Conservation (phyloP, 441 rosid species). For the Omphalea diandra region DNA sequence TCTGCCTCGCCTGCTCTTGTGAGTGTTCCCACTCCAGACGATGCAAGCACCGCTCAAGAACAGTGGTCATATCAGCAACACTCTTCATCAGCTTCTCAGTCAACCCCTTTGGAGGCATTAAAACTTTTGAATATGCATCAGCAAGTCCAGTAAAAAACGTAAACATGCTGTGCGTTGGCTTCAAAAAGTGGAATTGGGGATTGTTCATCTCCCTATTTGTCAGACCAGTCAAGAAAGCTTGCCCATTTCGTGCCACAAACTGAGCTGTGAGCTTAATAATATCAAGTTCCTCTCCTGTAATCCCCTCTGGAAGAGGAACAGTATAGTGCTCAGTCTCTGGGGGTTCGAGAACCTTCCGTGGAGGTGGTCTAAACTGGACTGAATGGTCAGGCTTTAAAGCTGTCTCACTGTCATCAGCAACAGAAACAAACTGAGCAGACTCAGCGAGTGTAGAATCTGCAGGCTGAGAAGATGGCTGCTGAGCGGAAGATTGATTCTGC, state of each 20-base stretch:
- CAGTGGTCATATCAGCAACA: slow-evolving; percentile 70
- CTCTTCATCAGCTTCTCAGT: slow-evolving; percentile 67
- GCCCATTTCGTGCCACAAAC: slow-evolving; percentile 95
- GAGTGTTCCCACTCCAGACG: slow-evolving; percentile 94
- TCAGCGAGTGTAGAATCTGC: slow-evolving; percentile 41
- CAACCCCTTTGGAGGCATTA: slow-evolving; percentile 85
- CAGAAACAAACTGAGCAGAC: slow-evolving; percentile 29
- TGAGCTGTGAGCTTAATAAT: slow-evolving; percentile 92
- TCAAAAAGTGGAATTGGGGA: slow-evolving; percentile 88
- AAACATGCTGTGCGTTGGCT: slow-evolving; percentile 96
- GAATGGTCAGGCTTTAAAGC: slow-evolving; percentile 49
- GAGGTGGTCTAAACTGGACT: slow-evolving; percentile 61
- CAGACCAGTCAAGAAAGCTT: slow-evolving; percentile 74
- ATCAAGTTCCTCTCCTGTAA: slow-evolving; percentile 89
- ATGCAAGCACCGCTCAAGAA: slow-evolving; percentile 89
- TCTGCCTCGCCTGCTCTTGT: slow-evolving; percentile 92
- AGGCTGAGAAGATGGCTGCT: slow-evolving; percentile 34
- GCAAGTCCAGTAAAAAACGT: slow-evolving; percentile 82
- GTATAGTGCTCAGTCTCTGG: slow-evolving; percentile 92
- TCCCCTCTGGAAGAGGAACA: slow-evolving; percentile 82
- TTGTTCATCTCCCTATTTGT: slow-evolving; percentile 80
- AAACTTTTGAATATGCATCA: slow-evolving; percentile 86
- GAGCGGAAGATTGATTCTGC: slow-evolving; percentile 57
- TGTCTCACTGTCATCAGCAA: slow-evolving; percentile 36
- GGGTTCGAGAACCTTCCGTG: slow-evolving; percentile 65